Conservation (phyloP, 225 moss, liverwort and hornwort genomes). For the Ulota crispa region DNA sequence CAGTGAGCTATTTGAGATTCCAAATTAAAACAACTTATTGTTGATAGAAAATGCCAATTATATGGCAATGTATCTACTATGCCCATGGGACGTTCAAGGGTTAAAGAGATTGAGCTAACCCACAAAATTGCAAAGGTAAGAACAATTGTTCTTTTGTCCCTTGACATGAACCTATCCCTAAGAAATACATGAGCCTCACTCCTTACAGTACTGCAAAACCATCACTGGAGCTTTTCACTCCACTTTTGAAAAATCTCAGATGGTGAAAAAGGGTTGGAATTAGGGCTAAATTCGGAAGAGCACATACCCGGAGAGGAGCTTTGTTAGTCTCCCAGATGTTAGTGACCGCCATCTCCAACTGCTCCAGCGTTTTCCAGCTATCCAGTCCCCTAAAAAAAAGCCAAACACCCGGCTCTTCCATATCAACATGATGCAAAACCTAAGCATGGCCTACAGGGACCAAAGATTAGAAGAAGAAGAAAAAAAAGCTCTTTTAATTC, state of each 20-base stretch:
- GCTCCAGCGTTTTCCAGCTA: conserved; percentile 62
- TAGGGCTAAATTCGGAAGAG: background rate
- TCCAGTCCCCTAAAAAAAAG: conserved; percentile 42
- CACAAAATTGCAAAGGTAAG: background rate
- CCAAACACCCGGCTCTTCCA: background rate
- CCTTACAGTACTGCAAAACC: background rate
- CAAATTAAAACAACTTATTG: too few species aligned
- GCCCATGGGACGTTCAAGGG: too few species aligned
- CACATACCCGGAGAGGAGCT: conserved; percentile 61
- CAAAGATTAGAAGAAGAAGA: too few species aligned
- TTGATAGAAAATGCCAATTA: too few species aligned
- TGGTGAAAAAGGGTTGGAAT: too few species aligned
- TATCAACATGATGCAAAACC: background rate
- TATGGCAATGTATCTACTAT: too few species aligned
- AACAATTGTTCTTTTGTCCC: background rate
- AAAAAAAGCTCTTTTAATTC: too few species aligned
- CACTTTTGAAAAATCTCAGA: background rate
- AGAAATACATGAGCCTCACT: background rate
- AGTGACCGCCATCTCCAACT: conserved; percentile 56
- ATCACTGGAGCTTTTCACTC: background rate
- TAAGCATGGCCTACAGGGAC: too few species aligned
- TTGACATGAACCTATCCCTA: background rate
- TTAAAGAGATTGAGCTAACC: background rate
- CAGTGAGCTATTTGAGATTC: too few species aligned
- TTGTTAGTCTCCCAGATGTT: conserved; percentile 56